Evolutionary conservation across 345 rosid genomes (phyloP).

Genomic region (Turnera subulata): DNA sequence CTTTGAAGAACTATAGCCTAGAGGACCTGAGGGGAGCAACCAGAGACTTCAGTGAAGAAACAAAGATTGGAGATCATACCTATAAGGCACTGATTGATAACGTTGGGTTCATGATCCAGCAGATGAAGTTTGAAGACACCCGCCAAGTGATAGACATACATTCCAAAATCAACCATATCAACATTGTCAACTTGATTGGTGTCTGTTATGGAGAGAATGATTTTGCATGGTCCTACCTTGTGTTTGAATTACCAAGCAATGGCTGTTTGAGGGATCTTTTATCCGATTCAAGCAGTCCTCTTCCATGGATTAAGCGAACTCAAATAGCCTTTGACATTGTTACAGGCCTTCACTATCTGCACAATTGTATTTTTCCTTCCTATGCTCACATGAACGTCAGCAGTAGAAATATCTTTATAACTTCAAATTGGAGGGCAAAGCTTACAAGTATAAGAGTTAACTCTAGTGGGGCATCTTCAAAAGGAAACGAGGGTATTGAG

Average conservation of each 20-base stretch:
- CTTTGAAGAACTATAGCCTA: slow-evolving; percentile 29
- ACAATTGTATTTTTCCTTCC: slow-evolving; percentile 46
- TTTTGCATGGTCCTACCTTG: slow-evolving; percentile 33
- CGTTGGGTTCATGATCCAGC: slow-evolving; percentile 43
- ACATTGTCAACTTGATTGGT: slow-evolving; percentile 45
- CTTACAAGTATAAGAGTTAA: slow-evolving; percentile 32
- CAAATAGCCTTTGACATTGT: slow-evolving; percentile 51
- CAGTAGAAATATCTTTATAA: slow-evolving; percentile 37
- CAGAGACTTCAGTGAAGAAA: slow-evolving; percentile 30
- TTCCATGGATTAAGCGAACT: slow-evolving; percentile 33
- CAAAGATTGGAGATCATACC: slow-evolving; percentile 30
- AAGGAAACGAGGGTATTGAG: background rate
- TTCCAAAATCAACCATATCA: slow-evolving; percentile 53
- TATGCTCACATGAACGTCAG: slow-evolving; percentile 37
- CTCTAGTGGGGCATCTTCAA: slow-evolving; percentile 13
- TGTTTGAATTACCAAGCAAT: slow-evolving; percentile 40
- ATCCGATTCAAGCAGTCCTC: slow-evolving; percentile 18
- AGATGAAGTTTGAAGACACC: slow-evolving; percentile 39
- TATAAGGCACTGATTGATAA: slow-evolving; percentile 35
- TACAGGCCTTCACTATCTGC: slow-evolving; percentile 45
- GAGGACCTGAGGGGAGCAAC: slow-evolving; percentile 43
- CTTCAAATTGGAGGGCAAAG: slow-evolving; percentile 50
- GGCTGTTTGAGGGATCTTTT: slow-evolving; percentile 49
- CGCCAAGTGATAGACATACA: slow-evolving; percentile 39
- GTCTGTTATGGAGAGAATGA: slow-evolving; percentile 40